phyloP scores from a whole-genome alignment of 306 rosid species.

The Chamaecrista fasciculata region DNA sequence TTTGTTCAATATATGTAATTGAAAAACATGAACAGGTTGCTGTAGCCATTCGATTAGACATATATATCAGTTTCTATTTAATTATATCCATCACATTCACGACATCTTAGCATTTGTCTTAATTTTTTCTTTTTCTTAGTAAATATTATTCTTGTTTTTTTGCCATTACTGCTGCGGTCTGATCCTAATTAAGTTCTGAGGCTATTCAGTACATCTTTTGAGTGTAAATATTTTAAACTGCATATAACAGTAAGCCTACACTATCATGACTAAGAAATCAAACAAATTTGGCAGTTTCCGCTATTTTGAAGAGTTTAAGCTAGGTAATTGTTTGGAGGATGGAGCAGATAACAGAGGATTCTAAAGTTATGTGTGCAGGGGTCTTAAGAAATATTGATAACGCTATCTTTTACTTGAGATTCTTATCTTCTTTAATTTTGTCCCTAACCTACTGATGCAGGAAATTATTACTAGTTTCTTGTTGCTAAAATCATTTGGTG shows the following conservation, averaged over 20 bases:
- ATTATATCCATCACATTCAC: no score
- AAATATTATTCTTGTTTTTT: not conserved
- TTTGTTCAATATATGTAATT: not conserved
- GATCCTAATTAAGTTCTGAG: not conserved
- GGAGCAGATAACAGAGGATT: no score
- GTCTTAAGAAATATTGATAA: not conserved
- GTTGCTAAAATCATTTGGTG: slow-evolving; percentile 21
- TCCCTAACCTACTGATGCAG: slow-evolving; percentile 13
- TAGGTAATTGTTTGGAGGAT: no score
- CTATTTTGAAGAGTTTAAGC: not conserved
- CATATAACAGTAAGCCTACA: not conserved
- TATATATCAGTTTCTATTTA: not conserved
- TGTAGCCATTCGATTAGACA: not conserved
- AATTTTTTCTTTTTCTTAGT: not conserved
- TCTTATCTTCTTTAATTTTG: slow-evolving; percentile 3
- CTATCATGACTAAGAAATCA: not conserved
- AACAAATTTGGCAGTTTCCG: not conserved
- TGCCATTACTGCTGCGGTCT: not conserved
- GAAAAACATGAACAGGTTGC: not conserved
- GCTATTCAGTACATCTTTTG: not conserved
- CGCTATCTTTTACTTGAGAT: not conserved
- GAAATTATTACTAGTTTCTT: slow-evolving; percentile 13
- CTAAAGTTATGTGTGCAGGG: not conserved
- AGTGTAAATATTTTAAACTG: not conserved
- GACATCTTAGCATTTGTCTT: not conserved